Conservation (phyloP, 2,329 filamentous ascomycete genomes). For the Monosporascus sp. region DNA sequence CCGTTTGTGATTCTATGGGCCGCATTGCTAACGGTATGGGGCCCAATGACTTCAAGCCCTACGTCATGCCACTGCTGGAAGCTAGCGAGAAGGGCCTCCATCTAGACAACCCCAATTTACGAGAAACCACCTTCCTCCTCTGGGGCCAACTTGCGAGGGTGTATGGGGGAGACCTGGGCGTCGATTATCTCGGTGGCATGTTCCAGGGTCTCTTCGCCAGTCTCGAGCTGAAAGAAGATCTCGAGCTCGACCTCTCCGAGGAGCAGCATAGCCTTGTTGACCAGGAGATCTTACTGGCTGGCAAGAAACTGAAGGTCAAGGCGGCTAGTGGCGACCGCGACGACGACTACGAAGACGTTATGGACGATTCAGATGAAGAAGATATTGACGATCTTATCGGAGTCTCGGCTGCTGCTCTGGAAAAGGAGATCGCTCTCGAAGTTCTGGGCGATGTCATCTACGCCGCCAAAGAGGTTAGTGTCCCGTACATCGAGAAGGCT, state of each 20-base stretch:
- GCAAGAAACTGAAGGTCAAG: conserved; percentile 81
- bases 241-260: conserved; percentile 60
- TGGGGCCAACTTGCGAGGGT: conserved; percentile 95
- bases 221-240: conserved; percentile 81
- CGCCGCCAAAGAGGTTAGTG: conserved; percentile 52
- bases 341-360: conserved; percentile 36
- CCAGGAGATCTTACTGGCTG: conserved; percentile 60
- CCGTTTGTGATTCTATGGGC: conserved; percentile 87
- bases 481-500: conserved; percentile 74
- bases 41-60: conserved; percentile 79
- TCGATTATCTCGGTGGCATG: conserved; percentile 68
- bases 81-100: conserved; percentile 86
- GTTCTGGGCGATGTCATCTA: conserved; percentile 89
- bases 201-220: conserved; percentile 79
- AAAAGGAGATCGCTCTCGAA: conserved; percentile 96
- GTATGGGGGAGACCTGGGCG: conserved; percentile 74
- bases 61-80: conserved; percentile 84
- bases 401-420: conserved; percentile 82
- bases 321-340: conserved; percentile 45
- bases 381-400: conserved; percentile 80
- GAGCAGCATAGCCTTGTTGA: conserved; percentile 41
- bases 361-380: conserved; percentile 65
- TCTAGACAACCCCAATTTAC: conserved; percentile 82
- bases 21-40: conserved; percentile 89
- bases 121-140: conserved; percentile 94